A percentile compares a stretch with the other conserved stretches of the same genome.
Conservation (phyloP, 2,329 filamentous ascomycete genomes). For the Clarireedia homoeocarpa region DNA sequence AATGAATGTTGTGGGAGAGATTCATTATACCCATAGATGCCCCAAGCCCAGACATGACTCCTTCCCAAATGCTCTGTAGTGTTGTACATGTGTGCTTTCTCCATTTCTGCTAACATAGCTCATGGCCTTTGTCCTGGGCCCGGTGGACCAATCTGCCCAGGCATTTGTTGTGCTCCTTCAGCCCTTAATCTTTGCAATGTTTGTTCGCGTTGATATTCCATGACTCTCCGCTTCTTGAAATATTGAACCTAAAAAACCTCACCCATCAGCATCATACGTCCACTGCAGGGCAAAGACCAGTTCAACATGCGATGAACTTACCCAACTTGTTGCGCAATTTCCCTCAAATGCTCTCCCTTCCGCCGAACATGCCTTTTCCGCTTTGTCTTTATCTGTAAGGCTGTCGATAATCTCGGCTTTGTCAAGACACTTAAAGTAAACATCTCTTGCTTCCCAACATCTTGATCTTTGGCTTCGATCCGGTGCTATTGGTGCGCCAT, state of each 20-base stretch:
- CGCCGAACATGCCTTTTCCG: conserved; percentile 48
- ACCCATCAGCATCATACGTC: conserved; percentile 11
- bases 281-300: background rate
- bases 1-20: no score
- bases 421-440: conserved; percentile 84
- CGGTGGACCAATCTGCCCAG: conserved; percentile 20
- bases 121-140: conserved; percentile 8
- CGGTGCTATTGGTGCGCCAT: conserved; percentile 68
- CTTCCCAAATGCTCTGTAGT: background rate
- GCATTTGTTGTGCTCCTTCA: conserved; percentile 61
- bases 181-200: conserved; percentile 67
- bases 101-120: background rate
- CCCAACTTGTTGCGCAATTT: conserved; percentile 87
- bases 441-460: conserved; percentile 88
- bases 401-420: conserved; percentile 72
- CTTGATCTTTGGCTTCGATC: conserved; percentile 70
- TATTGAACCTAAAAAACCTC: conserved; percentile 67
- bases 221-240: conserved; percentile 93
- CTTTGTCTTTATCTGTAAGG: conserved; percentile 48
- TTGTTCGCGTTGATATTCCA: conserved; percentile 79
- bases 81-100: conserved; percentile 1
- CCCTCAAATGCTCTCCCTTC: conserved; percentile 65
- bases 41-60: background rate
- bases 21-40: no score
- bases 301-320: conserved; percentile 38